phyloP scores from a whole-genome alignment of 352 stramenopile species.

The Globisporangium splendens region DNA sequence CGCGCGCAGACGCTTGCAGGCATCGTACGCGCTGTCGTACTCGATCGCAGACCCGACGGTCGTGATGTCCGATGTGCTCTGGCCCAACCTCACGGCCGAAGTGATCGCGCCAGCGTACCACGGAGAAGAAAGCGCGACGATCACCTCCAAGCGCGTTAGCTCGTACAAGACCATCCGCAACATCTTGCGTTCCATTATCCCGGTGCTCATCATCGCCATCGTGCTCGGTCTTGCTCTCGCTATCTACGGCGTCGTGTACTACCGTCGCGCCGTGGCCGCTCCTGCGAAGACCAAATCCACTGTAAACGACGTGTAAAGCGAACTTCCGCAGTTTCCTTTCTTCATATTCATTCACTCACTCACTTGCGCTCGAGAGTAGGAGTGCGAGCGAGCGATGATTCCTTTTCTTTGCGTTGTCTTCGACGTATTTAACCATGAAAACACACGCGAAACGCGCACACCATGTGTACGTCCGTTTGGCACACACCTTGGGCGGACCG shows the following conservation, averaged over 20 bases:
- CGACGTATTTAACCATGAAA: too few relatives aligned
- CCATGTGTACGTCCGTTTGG: too few relatives aligned
- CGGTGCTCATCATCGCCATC: constrained; percentile 11
- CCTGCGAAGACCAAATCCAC: too few relatives aligned
- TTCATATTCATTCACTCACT: too few relatives aligned
- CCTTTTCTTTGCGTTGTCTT: too few relatives aligned
- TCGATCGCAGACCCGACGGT: constrained; percentile 16
- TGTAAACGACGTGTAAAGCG: too few relatives aligned
- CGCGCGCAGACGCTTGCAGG: constrained; percentile 45
- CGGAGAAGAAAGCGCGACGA: constrained; percentile 13
- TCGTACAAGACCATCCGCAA: constrained; percentile 12
- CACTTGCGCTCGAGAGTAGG: too few relatives aligned
- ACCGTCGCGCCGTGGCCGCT: background rate
- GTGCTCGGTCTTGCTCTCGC: constrained; percentile 1
- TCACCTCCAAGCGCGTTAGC: background rate
- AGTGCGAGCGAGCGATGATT: too few relatives aligned
- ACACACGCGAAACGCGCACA: too few relatives aligned
- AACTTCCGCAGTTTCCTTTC: too few relatives aligned
- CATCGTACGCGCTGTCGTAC: constrained; percentile 41
- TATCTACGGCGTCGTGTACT: constrained; percentile 1
- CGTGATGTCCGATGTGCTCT: constrained; percentile 12
- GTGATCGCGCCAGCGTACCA: constrained; percentile 15
- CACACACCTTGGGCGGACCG: too few relatives aligned
- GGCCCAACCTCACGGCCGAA: constrained; percentile 10
- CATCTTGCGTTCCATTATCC: constrained; percentile 12